These are phyloP conservation scores for Diaporthe vexans DNA, from an alignment of 2,329 filamentous ascomycete species.

Conservation along the genomic window DNA sequence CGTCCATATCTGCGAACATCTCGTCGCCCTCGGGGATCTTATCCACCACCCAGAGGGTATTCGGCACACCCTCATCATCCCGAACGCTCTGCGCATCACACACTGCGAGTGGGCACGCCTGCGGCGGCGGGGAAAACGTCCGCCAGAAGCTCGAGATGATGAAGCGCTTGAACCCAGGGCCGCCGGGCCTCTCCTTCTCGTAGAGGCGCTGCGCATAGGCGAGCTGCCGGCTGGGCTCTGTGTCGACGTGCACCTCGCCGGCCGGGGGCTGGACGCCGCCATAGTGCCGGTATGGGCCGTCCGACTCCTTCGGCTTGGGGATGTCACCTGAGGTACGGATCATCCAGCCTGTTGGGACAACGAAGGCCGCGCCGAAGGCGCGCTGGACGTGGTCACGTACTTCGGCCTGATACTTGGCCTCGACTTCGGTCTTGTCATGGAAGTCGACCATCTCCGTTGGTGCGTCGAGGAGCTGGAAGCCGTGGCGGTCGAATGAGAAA, in stretches of 20 bases:
- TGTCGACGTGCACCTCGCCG: slow-evolving; percentile 42
- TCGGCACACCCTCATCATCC: slow-evolving; percentile 35
- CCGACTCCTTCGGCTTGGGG: slow-evolving; percentile 5
- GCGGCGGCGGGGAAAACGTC: slow-evolving; percentile 39
- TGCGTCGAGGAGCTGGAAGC: slow-evolving; percentile 6
- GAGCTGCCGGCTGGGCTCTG: slow-evolving; percentile 39
- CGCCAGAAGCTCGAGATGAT: slow-evolving; percentile 42
- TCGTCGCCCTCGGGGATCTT: slow-evolving; percentile 45
- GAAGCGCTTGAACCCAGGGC: slow-evolving; percentile 41
- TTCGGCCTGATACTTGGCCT: neutral
- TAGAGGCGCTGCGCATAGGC: slow-evolving; percentile 35
- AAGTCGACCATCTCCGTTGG: neutral
- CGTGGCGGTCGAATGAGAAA: slow-evolving; percentile 35
- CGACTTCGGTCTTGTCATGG: neutral
- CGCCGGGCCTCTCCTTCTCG: slow-evolving; percentile 20
- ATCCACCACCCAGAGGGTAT: slow-evolving; percentile 38
- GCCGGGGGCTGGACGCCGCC: slow-evolving; percentile 40
- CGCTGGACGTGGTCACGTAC: slow-evolving; percentile 15
- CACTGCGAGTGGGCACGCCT: slow-evolving; percentile 40
- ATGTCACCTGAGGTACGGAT: slow-evolving; percentile 42
- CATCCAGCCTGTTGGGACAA: slow-evolving; percentile 40
- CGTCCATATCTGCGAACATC: slow-evolving; percentile 46
- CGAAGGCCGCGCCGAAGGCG: slow-evolving; percentile 37
- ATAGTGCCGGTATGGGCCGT: slow-evolving; percentile 39
- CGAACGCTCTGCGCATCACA: slow-evolving; percentile 39